A percentile compares a stretch with the other conserved stretches of the same genome.
phyloP scores from a whole-genome alignment of 306 rosid genomes.

The Pterocarpus santalinus region DNA sequence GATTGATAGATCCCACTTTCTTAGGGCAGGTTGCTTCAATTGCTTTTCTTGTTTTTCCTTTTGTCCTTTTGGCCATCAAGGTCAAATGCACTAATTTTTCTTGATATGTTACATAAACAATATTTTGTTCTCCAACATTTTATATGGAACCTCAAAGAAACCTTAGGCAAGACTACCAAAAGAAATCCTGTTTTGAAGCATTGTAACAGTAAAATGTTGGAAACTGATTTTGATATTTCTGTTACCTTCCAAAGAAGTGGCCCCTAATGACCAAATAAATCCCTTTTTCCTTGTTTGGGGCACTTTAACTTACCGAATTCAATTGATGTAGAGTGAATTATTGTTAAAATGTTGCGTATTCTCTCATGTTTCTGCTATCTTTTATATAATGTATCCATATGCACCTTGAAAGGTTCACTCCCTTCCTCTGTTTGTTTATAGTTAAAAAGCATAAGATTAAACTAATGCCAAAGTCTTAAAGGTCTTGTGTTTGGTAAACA shows the following conservation, averaged over 20 bases:
- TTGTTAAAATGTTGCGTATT: no score
- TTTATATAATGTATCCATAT: no score
- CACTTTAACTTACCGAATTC: neutral
- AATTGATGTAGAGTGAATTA: neutral
- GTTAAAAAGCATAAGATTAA: no score
- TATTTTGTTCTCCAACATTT: constrained; percentile 5
- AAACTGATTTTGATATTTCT: neutral
- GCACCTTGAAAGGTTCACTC: no score
- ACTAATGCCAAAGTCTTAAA: no score
- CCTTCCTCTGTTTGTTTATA: no score
- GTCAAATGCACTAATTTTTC: neutral
- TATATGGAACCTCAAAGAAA: constrained; percentile 3
- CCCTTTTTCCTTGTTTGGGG: neutral
- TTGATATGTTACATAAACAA: neutral
- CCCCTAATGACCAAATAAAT: neutral
- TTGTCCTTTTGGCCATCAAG: neutral
- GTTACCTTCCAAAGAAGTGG: neutral
- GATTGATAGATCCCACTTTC: neutral
- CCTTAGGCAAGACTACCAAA: neutral
- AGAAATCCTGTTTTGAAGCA: neutral
- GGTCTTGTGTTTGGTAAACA: no score
- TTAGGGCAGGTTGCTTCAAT: neutral
- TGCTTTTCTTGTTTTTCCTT: constrained; percentile 1
- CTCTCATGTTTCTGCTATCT: no score
- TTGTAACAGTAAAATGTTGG: constrained; percentile 17